Evolutionary conservation across 192 early-diverging fungal genomes (phyloP), one percentile per base, ranked within the genome.

Genomic region (Radiomyces spectabilis): DNA sequence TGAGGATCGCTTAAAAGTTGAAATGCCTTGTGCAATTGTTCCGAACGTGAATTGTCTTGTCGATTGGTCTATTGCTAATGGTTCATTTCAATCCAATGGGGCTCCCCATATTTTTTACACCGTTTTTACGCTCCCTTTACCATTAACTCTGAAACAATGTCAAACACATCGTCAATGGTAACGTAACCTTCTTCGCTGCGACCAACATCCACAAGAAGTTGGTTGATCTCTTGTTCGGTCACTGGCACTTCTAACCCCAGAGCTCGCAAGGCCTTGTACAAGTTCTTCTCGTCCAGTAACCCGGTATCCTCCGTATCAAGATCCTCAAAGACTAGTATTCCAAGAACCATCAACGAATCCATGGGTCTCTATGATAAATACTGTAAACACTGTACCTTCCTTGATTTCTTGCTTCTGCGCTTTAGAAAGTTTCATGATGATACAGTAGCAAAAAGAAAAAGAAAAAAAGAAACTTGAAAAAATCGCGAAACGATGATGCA

Each of bases 181-280:
- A 44, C 42, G n/a, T 15, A 44, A n/a, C n/a, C 42, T 44, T 44
- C 42, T n/a, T n/a, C n/a, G n/a, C n/a, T n/a, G n/a, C 42, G 42
- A n/a, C 18, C 19, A 9, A 44, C 42, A n/a, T n/a, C n/a, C n/a
- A n/a, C n/a, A n/a, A n/a, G n/a, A n/a, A n/a, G n/a, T 18, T 26
- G 42, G 8, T 44, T 18, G 7, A 44, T 12, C 5, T 15, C 7
- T 10, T 18, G 19, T 10, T 18, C 42, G 5, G n/a, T 18, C 7
- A 10, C 24, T 18, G 21, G 12, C 12, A 10, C 12, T 26, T 18
- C 42, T 10, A 15, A 44, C 8, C 42, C 42, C 19, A 44, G 42
- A 10, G 24, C 7, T 10, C 9, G 7, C 42, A 44, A 26, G n/a
- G 24, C 42, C n/a, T 44, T 18, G 12, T 18, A 9, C 5, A 44